These are phyloP conservation scores for Hanseniaspora clermontiae DNA, from an alignment of 805 yeast genomes.

Conservation along the genomic window DNA sequence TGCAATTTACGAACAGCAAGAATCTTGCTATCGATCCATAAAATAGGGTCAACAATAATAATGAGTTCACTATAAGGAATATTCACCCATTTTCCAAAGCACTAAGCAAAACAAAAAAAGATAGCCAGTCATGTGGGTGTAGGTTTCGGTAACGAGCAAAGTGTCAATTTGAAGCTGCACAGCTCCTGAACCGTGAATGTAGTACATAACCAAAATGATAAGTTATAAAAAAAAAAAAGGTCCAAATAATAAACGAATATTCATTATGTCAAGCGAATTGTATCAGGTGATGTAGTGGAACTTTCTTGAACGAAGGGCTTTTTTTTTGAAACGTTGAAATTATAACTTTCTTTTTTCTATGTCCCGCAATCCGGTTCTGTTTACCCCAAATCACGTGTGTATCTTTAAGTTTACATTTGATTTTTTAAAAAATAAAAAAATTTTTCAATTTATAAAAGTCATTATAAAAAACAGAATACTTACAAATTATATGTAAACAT, in stretches of 20 bases:
- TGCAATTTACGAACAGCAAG: not conserved
- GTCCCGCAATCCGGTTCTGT: not conserved
- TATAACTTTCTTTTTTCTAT: not conserved
- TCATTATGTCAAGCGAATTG: not conserved
- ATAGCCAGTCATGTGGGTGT: not conserved
- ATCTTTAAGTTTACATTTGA: not conserved
- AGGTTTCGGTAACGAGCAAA: not conserved
- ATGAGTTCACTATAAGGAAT: not conserved
- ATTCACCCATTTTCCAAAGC: not conserved
- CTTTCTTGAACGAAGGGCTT: not conserved
- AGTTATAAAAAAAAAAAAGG: too few relatives aligned
- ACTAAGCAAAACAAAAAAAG: too few relatives aligned
- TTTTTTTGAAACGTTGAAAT: not conserved
- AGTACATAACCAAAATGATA: too few relatives aligned
- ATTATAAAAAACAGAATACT: too few relatives aligned
- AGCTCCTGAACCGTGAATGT: too few relatives aligned
- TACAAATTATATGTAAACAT: too few relatives aligned
- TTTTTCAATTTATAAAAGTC: too few relatives aligned
- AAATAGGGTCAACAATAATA: not conserved
- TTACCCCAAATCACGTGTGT: not conserved
- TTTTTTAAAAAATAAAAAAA: too few relatives aligned
- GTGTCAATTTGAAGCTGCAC: too few relatives aligned
- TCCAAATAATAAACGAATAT: not conserved
- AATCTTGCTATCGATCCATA: too few relatives aligned
- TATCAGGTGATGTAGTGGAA: not conserved